Base-by-base conservation (phyloP, 2,329 filamentous ascomycete species). In the Penicillium concentricum region DNA sequence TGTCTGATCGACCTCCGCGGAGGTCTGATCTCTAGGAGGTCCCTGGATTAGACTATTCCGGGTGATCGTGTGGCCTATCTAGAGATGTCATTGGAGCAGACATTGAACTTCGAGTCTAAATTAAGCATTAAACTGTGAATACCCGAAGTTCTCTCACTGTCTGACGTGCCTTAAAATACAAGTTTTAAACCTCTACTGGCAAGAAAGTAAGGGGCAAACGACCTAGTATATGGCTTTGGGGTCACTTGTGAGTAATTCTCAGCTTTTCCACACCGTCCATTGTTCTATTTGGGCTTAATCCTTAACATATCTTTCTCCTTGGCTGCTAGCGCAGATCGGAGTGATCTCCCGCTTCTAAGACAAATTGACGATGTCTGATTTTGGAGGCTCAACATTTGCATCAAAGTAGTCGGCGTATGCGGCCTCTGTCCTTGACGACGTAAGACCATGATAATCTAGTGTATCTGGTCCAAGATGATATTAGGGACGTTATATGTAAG, bases 341-440 rank as follows among this genome's bases (percentile, higher is more conserved):
- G 48, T 52, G 54, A 52, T 56, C 34, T 51, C 48, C 48, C 41
- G 47, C 41, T 51, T 52, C 28, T 12, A 51, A 34, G 47, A 44
- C 32, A 32, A 44, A 55, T 41, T 26, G 15, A 18, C 7, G 18
- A 22, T 26, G 24, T 41, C 48, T 34, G 15, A 39, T 41, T 43
- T 34, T 34, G 24, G 38, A 41, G 35, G 30, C 16, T 37, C 37
- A 28, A 9, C 16, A 18, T 43, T 34, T 18, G 20, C 37, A 4
- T 32, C 2, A 20, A 28, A 45, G 0, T 22, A 16, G 5, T 45
- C 13, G 13, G 44, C 18, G 9, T 46, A 34, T 34, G 18, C 5
- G 13, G 13, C 28, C 18, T 45, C n/a, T 30, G 16, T 8, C n/a
- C n/a, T 30, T 20, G 22, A 26, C 24, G 6, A 43, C 10, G 5